Base-by-base conservation (phyloP, 306 rosid species). In the Prunus campanulata region DNA sequence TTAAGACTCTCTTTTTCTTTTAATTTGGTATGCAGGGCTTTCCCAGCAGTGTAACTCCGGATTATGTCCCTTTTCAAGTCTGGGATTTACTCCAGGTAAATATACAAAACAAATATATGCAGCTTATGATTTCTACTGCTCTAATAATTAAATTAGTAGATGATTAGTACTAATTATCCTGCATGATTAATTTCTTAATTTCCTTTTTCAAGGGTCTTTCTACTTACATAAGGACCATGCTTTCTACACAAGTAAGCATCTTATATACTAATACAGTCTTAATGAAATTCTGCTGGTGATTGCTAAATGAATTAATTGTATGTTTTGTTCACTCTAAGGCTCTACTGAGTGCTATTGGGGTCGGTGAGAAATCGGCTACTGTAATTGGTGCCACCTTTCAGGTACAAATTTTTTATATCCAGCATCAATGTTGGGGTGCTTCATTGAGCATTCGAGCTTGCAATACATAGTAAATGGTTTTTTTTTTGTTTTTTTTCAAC, bases 321-420 rank as follows among this genome's bases (percentile, higher is more conserved):
- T 52, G 76, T 22, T 39, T 64, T 77, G 64, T 60, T 82, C 22
- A 56, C 64, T 83, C 74, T 63, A 61, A 92, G 97, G 98, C 97
- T 86, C 92, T 95, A 78, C 84, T 95, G 73, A 82, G 96, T 82
- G 97, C 98, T 65, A 90, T 95, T 83, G 97, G 98, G 71, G 98
- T 95, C 6, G 98, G 97, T 44, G 98, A 95, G 88, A 91, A 95
- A 82, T 95, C 98, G 30, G 97, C 97, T 16, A 95, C 98, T 11
- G 97, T 95, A 32, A 80, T 95, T 74, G 97, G 97, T 56, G 98
- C 98, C 77, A 95, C 98, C 48, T 95, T 95, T 91, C 98, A 92
- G 98, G 98, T 95, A 80, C 73, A 49, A 11, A 62, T 47, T 80
- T 30, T 68, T 62, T 59, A 51, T 66, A 52, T 35, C 16, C 19